A percentile compares a stretch with the other conserved stretches of the same genome.
These are phyloP conservation scores for Trypanosoma lewisi DNA, from an alignment of 208 protist genomes.

Conservation along the genomic window DNA sequence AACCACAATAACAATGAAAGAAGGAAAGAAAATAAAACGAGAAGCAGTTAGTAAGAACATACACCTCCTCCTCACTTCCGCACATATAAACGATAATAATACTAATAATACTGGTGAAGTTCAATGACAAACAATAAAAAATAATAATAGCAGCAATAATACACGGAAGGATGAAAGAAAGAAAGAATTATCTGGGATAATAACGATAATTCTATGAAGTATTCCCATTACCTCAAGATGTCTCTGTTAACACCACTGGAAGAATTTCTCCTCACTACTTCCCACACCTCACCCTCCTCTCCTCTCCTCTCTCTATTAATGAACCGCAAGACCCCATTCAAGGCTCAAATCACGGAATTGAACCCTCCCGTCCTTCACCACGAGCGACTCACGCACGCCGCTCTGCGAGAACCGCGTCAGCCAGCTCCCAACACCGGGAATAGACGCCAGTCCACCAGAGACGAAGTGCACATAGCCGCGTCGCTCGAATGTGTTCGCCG, in stretches of 20 bases:
- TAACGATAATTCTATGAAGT: too few relatives aligned
- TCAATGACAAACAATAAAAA: too few relatives aligned
- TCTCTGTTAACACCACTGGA: too few relatives aligned
- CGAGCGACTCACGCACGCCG: conserved; percentile 61
- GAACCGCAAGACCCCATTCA: conserved; percentile 55
- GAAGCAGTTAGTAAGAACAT: neutral
- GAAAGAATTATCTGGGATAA: too few relatives aligned
- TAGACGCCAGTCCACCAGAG: conserved; percentile 28
- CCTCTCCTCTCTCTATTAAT: too few relatives aligned
- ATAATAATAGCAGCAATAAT: too few relatives aligned
- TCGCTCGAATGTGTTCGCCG: conserved; percentile 69
- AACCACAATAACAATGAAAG: neutral
- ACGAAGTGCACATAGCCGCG: conserved; percentile 68
- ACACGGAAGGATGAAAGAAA: neutral
- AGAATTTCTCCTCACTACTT: neutral
- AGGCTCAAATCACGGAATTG: conserved; percentile 77
- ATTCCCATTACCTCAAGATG: too few relatives aligned
- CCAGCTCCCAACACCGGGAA: conserved; percentile 60
- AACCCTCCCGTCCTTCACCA: conserved; percentile 65
- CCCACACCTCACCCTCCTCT: neutral
- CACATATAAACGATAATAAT: neutral
- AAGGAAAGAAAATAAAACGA: conserved; percentile 1
- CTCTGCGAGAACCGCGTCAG: conserved; percentile 60
- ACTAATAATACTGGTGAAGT: too few relatives aligned
- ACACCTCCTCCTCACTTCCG: too few relatives aligned